Percentiles rank a stretch among this genome's conserved stretches.
Conservation (phyloP, 805 yeast species). For the Wickerhamiella nectarea region DNA sequence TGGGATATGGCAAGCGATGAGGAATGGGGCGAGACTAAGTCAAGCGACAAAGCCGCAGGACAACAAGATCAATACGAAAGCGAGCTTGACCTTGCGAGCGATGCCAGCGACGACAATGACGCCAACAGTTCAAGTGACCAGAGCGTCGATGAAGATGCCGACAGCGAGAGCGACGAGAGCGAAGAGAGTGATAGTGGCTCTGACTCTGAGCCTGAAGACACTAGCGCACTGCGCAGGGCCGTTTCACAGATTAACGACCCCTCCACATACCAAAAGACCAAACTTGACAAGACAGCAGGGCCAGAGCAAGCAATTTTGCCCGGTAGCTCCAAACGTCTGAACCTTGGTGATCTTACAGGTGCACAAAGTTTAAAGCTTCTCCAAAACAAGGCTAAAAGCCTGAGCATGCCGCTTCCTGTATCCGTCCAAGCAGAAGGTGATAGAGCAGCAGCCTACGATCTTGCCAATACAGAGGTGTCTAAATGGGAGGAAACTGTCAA, state of each 20-base stretch:
- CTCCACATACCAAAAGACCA: constrained; percentile 10
- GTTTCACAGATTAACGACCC: constrained; percentile 3
- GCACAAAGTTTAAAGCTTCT: constrained; percentile 23
- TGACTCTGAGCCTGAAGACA: constrained; percentile 15
- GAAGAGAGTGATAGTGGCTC: constrained; percentile 13
- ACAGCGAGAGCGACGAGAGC: constrained; percentile 14
- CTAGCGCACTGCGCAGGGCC: constrained; percentile 12
- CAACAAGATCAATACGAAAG: constrained; percentile 11
- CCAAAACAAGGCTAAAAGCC: constrained; percentile 29
- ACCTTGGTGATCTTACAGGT: constrained; percentile 58
- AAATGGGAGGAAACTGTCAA: constrained; percentile 82
- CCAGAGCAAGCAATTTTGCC: constrained; percentile 26
- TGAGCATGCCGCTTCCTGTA: constrained; percentile 72
- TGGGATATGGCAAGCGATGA: constrained; percentile 69
- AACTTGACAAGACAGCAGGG: constrained; percentile 20
- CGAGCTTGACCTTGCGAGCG: constrained; percentile 7
- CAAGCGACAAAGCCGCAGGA: constrained; percentile 14
- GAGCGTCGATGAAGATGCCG: constrained; percentile 4
- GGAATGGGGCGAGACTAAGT: neutral
- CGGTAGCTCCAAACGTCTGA: constrained; percentile 40
- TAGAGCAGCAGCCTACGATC: constrained; percentile 78
- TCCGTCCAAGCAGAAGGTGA: constrained; percentile 77
- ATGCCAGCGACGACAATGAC: constrained; percentile 8
- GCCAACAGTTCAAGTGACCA: neutral
- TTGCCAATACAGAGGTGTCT: constrained; percentile 71